phyloP scores from a whole-genome alignment of 192 early-diverging fungal species.

The Rhizophagus prolifer region DNA sequence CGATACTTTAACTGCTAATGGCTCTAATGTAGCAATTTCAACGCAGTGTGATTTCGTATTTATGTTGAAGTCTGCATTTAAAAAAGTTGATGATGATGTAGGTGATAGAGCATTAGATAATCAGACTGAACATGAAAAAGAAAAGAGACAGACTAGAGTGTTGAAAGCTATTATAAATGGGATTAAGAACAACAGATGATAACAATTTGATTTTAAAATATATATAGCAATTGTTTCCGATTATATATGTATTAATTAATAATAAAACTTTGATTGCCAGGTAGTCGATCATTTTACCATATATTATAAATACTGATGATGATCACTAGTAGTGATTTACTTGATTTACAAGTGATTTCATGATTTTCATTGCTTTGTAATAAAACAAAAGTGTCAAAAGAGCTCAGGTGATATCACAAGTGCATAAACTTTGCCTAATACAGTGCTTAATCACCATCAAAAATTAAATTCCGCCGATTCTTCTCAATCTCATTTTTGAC shows the following conservation, averaged over 20 bases:
- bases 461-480: too few relatives aligned
- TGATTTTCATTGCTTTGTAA: too few relatives aligned
- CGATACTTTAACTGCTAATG: slow-evolving; percentile 28
- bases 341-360: too few relatives aligned
- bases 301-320: too few relatives aligned
- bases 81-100: slow-evolving; percentile 2
- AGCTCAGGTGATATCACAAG: too few relatives aligned
- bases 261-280: too few relatives aligned
- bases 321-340: too few relatives aligned
- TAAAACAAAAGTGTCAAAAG: too few relatives aligned
- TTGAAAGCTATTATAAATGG: slow-evolving; percentile 16
- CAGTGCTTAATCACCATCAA: too few relatives aligned
- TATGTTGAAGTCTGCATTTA: slow-evolving; percentile 24
- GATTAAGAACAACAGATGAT: background rate
- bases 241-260: too few relatives aligned
- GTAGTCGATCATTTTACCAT: too few relatives aligned
- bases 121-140: slow-evolving; percentile 22
- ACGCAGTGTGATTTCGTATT: slow-evolving; percentile 33
- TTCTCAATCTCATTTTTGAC: background rate
- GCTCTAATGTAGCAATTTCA: slow-evolving; percentile 6
- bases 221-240: background rate
- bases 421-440: too few relatives aligned
- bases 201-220: background rate
- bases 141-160: slow-evolving; percentile 17
- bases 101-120: slow-evolving; percentile 34